Percentiles rank a stretch among this genome's conserved stretches.
Evolutionary conservation across 345 rosid genomes (phyloP).

Genomic region (Ceriops tagal): DNA sequence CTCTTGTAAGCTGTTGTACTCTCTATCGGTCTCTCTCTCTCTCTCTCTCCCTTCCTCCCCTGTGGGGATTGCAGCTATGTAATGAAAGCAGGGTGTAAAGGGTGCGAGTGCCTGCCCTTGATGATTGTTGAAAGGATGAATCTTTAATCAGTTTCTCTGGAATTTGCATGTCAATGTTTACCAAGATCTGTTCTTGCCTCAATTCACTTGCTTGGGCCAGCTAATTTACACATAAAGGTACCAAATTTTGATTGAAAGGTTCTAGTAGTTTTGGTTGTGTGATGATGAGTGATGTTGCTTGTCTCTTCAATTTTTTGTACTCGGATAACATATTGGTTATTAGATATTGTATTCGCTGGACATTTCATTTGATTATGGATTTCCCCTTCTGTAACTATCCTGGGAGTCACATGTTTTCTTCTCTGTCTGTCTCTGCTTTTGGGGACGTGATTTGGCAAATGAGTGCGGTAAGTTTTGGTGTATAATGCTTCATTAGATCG

Average conservation of each 20-base stretch:
- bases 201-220: constrained; percentile 8
- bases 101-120: background rate
- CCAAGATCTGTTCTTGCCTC: constrained; percentile 24
- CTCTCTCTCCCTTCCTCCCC: background rate
- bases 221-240: constrained; percentile 18
- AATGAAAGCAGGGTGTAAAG: constrained; percentile 14
- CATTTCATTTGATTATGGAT: constrained; percentile 5
- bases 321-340: too few species aligned
- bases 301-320: too few species aligned
- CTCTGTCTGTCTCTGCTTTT: background rate
- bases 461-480: constrained; percentile 6
- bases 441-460: constrained; percentile 10
- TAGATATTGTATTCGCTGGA: too few species aligned
- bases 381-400: constrained; percentile 7
- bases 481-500: background rate
- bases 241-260: constrained; percentile 6
- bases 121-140: constrained; percentile 18
- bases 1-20: constrained; percentile 11
- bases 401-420: background rate
- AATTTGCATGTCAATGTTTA: constrained; percentile 5
- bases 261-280: background rate
- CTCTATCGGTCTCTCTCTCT: background rate
- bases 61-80: constrained; percentile 20
- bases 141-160: constrained; percentile 7
- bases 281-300: background rate